phyloP scores from a whole-genome alignment of 1,284 basidiomycete species.

The Apiotrichum gamsii region DNA sequence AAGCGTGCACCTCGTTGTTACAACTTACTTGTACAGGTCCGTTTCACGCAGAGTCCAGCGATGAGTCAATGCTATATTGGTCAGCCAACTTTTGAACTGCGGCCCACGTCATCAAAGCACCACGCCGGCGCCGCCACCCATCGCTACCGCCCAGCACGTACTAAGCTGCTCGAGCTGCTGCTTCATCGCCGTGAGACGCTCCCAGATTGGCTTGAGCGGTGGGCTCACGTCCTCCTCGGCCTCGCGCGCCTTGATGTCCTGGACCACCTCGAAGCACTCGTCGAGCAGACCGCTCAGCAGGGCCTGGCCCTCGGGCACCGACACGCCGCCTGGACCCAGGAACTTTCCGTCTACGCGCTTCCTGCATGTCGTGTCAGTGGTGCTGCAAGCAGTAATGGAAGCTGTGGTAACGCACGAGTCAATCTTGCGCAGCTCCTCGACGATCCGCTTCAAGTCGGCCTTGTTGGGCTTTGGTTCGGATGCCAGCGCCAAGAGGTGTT shows the following conservation, averaged over 20 bases:
- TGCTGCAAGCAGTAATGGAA: conserved; percentile 9
- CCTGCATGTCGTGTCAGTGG: conserved; percentile 42
- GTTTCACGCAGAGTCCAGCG: conserved; percentile 97
- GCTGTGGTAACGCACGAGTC: conserved; percentile 66
- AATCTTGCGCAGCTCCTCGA: conserved; percentile 90
- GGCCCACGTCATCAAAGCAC: too few species aligned
- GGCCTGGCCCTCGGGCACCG: conserved; percentile 83
- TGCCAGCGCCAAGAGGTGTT: conserved; percentile 81
- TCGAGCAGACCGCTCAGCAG: conserved; percentile 72
- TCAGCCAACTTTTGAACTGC: background rate
- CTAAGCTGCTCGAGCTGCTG: conserved; percentile 43
- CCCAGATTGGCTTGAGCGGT: conserved; percentile 89
- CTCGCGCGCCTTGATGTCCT: conserved; percentile 92
- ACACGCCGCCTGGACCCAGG: conserved; percentile 78
- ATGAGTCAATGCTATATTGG: conserved; percentile 61
- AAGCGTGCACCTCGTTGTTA: too few species aligned
- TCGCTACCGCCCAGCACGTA: too few species aligned
- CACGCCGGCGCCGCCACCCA: too few species aligned
- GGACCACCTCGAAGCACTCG: conserved; percentile 92
- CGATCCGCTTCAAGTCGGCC: conserved; percentile 78
- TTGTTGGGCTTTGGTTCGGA: conserved; percentile 78
- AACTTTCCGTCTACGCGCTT: conserved; percentile 96
- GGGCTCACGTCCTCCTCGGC: conserved; percentile 83
- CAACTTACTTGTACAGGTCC: conserved; percentile 70
- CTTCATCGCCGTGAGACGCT: conserved; percentile 79